Evolutionary conservation across 805 yeast species (phyloP), one percentile per base, ranked within the genome.

Genomic region (Suhomyces sp.): DNA sequence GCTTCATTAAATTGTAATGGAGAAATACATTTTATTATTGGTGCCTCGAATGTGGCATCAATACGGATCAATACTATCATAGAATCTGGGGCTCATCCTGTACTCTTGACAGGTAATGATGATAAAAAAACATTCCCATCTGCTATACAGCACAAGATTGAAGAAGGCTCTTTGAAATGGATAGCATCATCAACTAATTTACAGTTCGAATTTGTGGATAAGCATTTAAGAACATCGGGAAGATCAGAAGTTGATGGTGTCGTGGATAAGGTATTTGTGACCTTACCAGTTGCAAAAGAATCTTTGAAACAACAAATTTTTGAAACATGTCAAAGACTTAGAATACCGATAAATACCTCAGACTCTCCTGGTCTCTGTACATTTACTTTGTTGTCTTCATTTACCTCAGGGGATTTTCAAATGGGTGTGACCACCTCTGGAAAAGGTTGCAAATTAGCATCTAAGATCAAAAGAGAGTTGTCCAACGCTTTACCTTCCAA

Each of bases 381-480:
- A 0, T 90, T 90, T 55, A 77, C 91, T 1, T 57, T 88, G 35
- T 65, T 88, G 15, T 83, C 96, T 0, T 77, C 90, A 0, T 77
- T 75, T 51, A 63, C 68, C 2, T 79, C 81, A 38, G 93, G 95
- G 5, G 78, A 75, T 33, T 78, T 90, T 58, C 91, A 85, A 56
- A 47, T 90, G 34, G 95, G 95, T 1, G 77, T 90, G 7, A 79
- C 91, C 3, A 90, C 97, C 0, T 76, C 81, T 17, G 95, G 96
- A 0, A 84, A 84, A 60, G 96, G 97, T 4, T 90, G 97, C 63
- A 77, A 87, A 33, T 65, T 90, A 33, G 95, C 96, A 1, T 76
- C 80, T 36, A 70, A 95, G 47, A 73, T 90, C 48, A 83, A 80
- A 48, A 67, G 97, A 43, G 95, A 85, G 41, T 60, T 87, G 26